Evolutionary conservation across 2,329 filamentous ascomycete genomes (phyloP).

Genomic region (Paracamarosporium sp.): DNA sequence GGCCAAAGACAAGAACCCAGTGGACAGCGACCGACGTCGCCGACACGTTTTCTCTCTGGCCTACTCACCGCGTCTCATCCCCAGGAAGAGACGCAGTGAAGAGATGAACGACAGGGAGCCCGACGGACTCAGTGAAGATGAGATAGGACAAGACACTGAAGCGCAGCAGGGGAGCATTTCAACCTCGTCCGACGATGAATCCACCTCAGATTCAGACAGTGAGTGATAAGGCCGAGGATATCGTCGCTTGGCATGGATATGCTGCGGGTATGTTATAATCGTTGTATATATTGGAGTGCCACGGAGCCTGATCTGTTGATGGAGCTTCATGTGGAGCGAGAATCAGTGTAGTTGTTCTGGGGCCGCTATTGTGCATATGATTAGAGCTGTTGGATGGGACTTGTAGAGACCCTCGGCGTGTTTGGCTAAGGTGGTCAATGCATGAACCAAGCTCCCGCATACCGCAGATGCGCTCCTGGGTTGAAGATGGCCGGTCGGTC

Average conservation of each 20-base stretch:
- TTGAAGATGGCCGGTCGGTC: too few relatives aligned
- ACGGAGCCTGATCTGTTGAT: too few relatives aligned
- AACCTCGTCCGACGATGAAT: constrained; percentile 7
- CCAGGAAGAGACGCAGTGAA: not conserved
- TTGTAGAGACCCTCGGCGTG: too few relatives aligned
- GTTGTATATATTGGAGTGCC: too few relatives aligned
- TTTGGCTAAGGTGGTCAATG: too few relatives aligned
- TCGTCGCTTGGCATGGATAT: not conserved
- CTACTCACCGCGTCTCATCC: not conserved
- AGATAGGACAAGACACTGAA: not conserved
- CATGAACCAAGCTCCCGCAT: too few relatives aligned
- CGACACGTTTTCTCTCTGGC: not conserved
- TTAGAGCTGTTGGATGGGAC: too few relatives aligned
- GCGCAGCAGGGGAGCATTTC: not conserved
- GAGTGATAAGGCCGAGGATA: not conserved
- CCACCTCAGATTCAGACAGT: constrained; percentile 10
- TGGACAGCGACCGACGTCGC: constrained; percentile 5
- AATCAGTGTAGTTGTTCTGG: too few relatives aligned
- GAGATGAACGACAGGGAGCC: constrained; percentile 6
- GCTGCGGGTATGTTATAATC: not conserved
- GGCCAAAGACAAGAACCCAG: not conserved
- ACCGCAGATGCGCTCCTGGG: too few relatives aligned
- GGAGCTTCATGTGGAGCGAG: too few relatives aligned
- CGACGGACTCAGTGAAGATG: not conserved
- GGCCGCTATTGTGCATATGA: too few relatives aligned